phyloP scores from a whole-genome alignment of 306 rosid genomes.

The Malus sieversii region DNA sequence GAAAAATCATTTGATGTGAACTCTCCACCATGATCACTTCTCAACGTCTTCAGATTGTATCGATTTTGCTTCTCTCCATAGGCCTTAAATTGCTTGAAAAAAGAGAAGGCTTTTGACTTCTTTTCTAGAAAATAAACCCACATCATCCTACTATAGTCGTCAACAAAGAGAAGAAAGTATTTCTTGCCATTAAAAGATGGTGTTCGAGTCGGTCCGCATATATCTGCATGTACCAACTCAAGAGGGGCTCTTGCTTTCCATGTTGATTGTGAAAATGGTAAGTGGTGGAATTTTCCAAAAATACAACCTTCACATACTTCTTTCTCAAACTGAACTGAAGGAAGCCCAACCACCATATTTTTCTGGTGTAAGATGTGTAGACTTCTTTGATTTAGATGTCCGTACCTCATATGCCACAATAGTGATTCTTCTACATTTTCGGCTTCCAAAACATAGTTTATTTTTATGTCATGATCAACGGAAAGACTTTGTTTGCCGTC shows the following conservation, averaged over 20 bases:
- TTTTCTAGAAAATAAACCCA: not conserved
- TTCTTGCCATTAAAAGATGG: not conserved
- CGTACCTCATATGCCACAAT: not conserved
- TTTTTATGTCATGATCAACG: not conserved
- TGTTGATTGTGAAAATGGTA: not conserved
- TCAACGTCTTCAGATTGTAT: not conserved
- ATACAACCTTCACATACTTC: not conserved
- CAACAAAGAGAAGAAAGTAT: not conserved
- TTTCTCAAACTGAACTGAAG: not conserved
- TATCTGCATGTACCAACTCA: not conserved
- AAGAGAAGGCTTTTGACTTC: not conserved
- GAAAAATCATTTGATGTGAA: not conserved
- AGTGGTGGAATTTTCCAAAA: not conserved
- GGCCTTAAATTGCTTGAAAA: not conserved
- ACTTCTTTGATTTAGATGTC: not conserved
- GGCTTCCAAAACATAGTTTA: not conserved
- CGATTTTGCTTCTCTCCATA: not conserved
- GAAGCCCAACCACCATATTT: not conserved
- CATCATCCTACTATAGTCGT: not conserved
- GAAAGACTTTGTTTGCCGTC: not conserved
- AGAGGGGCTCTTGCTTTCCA: too few relatives aligned
- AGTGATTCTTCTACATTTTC: not conserved
- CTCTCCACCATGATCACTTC: not conserved
- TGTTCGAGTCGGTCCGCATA: not conserved
- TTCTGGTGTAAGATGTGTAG: not conserved